Evolutionary conservation across 225 moss, liverwort and hornwort genomes (phyloP), one percentile per base, ranked within the genome.

Genomic region (Sphagnum tenellum): DNA sequence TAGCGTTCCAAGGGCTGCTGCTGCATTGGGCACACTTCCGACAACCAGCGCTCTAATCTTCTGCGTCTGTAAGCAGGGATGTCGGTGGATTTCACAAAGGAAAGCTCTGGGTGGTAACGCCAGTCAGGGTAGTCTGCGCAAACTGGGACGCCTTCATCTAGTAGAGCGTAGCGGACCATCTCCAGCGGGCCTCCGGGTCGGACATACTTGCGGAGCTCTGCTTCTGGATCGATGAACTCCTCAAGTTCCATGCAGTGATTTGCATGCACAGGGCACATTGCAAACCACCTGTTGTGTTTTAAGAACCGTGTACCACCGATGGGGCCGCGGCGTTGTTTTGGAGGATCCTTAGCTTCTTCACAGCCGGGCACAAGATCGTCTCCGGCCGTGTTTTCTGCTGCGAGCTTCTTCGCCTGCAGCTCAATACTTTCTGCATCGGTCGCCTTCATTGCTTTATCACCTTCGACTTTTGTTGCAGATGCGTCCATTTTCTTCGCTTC

Each of bases 21-120:
- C 0, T 80, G 3, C 3, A 74, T 73, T 44, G 76, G 71, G 5
- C 65, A 73, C 2, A 55, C 73, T 48, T 80, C 51, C 0, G 71
- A 73, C 5, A 73, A 76, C 80, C 80, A 80, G 57, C 80, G 49
- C 65, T 73, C 61, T 47, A 76, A 73, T 65, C 76, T 76, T 1
- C 47, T 64, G 65, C 66, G 70, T 0, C 73, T 65, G 2, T 74
- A 76, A 7, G 62, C 58, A 12, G 9, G 66, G 44, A 76, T 76
- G 49, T 80, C 76, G 68, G 58, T 9, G 7, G 48, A 58, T 14
- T 80, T 76, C 0, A 80, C 71, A 45, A 71, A 68, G 1, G 71
- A 6, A 47, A 80, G 49, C 51, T 80, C 76, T 0, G 13, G 56
- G 65, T 80, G 53, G 12, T 6, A 56, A 56, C 71, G 47, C 73